Percentiles rank a stretch among this genome's conserved stretches.
Evolutionary conservation across 441 rosid genomes (phyloP).

Genomic region (Brassica balearica): DNA sequence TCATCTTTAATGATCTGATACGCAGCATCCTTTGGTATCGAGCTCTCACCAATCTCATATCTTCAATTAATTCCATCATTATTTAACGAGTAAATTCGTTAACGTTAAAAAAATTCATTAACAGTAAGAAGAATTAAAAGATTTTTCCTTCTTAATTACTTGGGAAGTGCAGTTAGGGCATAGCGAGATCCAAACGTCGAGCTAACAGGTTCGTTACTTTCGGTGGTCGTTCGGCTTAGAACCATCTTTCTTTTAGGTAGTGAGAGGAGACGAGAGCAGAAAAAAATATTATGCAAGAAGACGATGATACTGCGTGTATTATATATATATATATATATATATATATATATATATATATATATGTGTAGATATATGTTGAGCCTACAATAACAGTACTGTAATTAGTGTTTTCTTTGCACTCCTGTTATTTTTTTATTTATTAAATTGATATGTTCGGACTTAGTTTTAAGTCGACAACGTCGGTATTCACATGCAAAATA

Average conservation of each 20-base stretch:
- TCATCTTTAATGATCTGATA: constrained; percentile 60
- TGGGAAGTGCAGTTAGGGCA: constrained; percentile 59
- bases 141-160: constrained; percentile 36
- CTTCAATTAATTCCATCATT: constrained; percentile 21
- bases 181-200: constrained; percentile 72
- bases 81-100: neutral
- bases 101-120: neutral
- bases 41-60: constrained; percentile 51
- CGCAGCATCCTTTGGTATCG: constrained; percentile 58
- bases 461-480: neutral
- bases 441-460: neutral
- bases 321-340: too few species aligned
- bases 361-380: too few species aligned
- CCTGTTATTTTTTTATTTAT: too few species aligned
- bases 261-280: neutral
- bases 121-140: neutral
- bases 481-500: neutral
- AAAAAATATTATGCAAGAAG: constrained; percentile 7
- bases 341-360: too few species aligned
- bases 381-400: too few species aligned
- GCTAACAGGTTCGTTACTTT: constrained; percentile 46
- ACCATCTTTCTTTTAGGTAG: constrained; percentile 43
- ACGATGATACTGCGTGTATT: constrained; percentile 19
- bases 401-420: too few species aligned
- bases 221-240: constrained; percentile 36